A percentile compares a stretch with the other conserved stretches of the same genome.
These are phyloP conservation scores for Vigna unguiculata DNA, from an alignment of 306 rosid species.

Conservation along the genomic window DNA sequence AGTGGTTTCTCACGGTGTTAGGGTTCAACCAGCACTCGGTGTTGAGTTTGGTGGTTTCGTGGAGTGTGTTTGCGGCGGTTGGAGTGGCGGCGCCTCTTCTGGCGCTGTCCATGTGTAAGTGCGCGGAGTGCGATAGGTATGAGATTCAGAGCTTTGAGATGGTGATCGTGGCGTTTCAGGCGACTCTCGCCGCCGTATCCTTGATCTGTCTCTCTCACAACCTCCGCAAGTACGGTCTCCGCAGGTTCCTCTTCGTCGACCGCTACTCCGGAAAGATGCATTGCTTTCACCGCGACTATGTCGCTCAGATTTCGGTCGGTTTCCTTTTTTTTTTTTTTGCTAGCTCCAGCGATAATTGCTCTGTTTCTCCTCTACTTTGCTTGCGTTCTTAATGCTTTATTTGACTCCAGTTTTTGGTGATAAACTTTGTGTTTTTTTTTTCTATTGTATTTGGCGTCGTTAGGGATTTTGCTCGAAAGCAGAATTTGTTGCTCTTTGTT, in stretches of 20 bases:
- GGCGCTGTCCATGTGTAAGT: conserved; percentile 52
- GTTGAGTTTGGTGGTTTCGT: conserved; percentile 46
- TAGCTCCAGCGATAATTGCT: neutral
- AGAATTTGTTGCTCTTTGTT: conserved; percentile 18
- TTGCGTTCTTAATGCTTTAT: neutral
- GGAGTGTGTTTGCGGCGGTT: conserved; percentile 55
- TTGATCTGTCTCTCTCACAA: conserved; percentile 70
- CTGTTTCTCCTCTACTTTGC: neutral
- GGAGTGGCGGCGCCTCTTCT: conserved; percentile 62
- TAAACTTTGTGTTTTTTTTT: neutral
- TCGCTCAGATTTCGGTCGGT: conserved; percentile 61
- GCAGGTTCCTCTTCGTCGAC: conserved; percentile 79
- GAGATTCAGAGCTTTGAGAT: conserved; percentile 68
- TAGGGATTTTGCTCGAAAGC: conserved; percentile 24
- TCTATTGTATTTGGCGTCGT: neutral
- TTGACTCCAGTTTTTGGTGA: neutral
- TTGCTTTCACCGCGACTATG: conserved; percentile 60
- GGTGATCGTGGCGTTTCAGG: conserved; percentile 72
- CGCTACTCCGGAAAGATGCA: conserved; percentile 56
- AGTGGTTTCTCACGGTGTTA: conserved; percentile 54
- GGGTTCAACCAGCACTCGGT: conserved; percentile 62
- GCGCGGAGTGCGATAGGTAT: conserved; percentile 53
- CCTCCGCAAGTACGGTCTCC: conserved; percentile 68
- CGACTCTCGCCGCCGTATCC: conserved; percentile 75
- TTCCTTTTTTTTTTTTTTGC: neutral